phyloP scores from a whole-genome alignment of 345 rosid species.

The Linum usitatissimum region DNA sequence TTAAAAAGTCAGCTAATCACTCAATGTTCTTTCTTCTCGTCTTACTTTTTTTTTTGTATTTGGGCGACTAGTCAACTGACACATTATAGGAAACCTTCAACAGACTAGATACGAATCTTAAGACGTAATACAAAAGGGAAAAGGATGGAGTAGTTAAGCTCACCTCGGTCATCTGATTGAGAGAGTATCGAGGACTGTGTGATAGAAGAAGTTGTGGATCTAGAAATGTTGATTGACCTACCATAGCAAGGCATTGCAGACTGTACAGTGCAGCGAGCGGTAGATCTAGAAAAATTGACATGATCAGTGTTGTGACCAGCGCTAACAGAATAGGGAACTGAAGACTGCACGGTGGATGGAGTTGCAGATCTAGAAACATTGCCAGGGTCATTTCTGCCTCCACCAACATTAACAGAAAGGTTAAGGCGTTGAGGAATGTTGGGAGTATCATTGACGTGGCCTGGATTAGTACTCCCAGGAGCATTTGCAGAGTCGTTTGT shows the following conservation, averaged over 20 bases:
- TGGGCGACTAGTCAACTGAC: too few species aligned
- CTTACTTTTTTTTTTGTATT: too few species aligned
- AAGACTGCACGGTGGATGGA: background rate
- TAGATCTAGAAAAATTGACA: background rate
- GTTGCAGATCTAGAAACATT: background rate
- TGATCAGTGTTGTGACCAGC: background rate
- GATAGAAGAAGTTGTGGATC: conserved; percentile 21
- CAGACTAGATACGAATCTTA: background rate
- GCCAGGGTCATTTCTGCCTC: background rate
- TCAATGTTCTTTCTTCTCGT: too few species aligned
- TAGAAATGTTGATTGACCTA: conserved; percentile 2
- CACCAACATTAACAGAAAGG: background rate
- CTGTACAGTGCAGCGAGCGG: conserved; percentile 1
- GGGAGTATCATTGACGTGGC: background rate
- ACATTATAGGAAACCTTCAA: background rate
- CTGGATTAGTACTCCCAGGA: conserved; percentile 1
- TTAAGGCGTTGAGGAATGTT: background rate
- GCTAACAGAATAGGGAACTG: background rate
- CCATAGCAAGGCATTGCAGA: too few species aligned
- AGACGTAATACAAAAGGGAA: conserved; percentile 4
- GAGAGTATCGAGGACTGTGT: conserved; percentile 23
- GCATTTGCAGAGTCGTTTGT: conserved; percentile 3
- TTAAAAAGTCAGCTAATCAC: background rate
- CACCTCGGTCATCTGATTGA: conserved; percentile 40
- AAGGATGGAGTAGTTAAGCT: background rate